Evolutionary conservation across 257 asterid genomes (phyloP).

Genomic region (Plantago ovata): DNA sequence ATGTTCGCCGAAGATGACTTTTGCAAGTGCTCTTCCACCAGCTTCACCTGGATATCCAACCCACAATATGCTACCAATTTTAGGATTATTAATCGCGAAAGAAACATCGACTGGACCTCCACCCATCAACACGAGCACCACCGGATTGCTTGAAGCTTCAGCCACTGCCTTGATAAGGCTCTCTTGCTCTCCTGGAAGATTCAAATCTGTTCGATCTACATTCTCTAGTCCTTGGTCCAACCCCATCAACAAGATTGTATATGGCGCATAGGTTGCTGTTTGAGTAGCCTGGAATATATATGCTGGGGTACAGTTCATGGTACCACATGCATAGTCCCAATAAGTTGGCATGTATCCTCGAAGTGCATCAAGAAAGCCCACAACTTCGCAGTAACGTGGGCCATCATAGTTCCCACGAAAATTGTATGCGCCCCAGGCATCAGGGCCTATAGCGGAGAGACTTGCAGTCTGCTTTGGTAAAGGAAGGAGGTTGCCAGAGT

Average conservation of each 20-base stretch:
- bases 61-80: constrained; percentile 76
- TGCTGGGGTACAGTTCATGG: constrained; percentile 46
- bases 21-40: constrained; percentile 85
- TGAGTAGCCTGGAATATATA: constrained; percentile 54
- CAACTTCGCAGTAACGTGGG: constrained; percentile 11
- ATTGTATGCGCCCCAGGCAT: constrained; percentile 53
- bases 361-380: background rate
- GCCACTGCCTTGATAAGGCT: constrained; percentile 59
- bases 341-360: constrained; percentile 37
- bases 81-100: constrained; percentile 68
- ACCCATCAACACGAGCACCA: constrained; percentile 78
- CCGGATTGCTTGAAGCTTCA: constrained; percentile 62
- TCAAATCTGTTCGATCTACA: constrained; percentile 58
- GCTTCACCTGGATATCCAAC: constrained; percentile 96
- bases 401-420: constrained; percentile 88
- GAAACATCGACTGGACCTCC: constrained; percentile 88
- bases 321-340: constrained; percentile 40
- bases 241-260: constrained; percentile 74
- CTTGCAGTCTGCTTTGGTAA: constrained; percentile 50
- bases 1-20: constrained; percentile 56
- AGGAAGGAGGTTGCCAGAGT: constrained; percentile 59
- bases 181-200: constrained; percentile 88
- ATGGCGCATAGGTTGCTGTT: constrained; percentile 59
- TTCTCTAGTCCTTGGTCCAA: constrained; percentile 65
- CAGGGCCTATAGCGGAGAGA: constrained; percentile 84